Base-by-base conservation (phyloP, 768 basidiomycete genomes). In the Pulveroboletus sp. region DNA sequence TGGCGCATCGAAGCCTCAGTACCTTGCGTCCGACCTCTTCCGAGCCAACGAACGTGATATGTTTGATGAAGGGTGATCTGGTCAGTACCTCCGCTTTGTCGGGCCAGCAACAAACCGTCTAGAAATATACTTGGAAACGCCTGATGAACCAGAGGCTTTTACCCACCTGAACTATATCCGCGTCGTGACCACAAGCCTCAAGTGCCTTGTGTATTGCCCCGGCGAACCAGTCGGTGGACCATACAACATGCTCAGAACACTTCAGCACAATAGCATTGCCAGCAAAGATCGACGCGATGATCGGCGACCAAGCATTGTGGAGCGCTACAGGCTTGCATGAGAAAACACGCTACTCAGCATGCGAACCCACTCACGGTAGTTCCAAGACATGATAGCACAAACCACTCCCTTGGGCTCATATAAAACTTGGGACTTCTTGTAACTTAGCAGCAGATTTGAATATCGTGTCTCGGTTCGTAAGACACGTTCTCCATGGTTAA, bases 401-500 rank as follows among this genome's bases (percentile, higher is more conserved):
- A 96, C 89, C 1, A 95, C 89, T 24, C 96, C 96, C 18, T 93
- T 77, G 17, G 95, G 95, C 56, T 96, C 91, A 62, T 90, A 95
- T 59, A 89, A 68, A 21, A 94, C 83, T 61, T 83, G 75, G 1
- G 86, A 83, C 36, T 74, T 79, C 70, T 93, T 93, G 72, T 93
- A 89, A 38, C 70, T 76, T 54, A 91, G 70, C 67, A 90, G 74
- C 37, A 85, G 68, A 61, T 85, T 86, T 30, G 76, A 74, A 33
- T 75, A 74, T 57, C 96, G 76, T 10, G 75, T 77, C 58, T 93
- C 85, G 0, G 93, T 90, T 54, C 72, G 73, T 31, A 99, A 71
- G 36, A 77, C 82, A 21, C 75, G 69, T 65, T 96, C 92, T 36
- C 93, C 96, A 54, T 94, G 81, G 7, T 83, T 79, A 39, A 98